These are phyloP conservation scores for Polyporus arcularius DNA, from an alignment of 768 basidiomycete species.

Conservation along the genomic window DNA sequence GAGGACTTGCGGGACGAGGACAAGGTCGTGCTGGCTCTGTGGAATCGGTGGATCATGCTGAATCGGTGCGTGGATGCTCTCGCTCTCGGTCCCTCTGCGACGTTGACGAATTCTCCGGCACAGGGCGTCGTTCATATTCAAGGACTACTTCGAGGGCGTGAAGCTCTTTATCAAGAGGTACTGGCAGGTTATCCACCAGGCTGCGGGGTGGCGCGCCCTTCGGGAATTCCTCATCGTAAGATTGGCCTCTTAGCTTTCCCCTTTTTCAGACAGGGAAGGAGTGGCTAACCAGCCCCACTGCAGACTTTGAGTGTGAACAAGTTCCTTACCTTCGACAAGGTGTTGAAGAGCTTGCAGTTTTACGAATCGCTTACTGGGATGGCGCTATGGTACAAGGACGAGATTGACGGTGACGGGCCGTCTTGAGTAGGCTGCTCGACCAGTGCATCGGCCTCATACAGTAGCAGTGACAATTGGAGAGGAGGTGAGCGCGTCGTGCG, in stretches of 20 bases:
- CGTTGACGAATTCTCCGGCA: neutral
- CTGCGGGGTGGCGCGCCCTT: slow-evolving; percentile 68
- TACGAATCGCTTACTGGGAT: slow-evolving; percentile 59
- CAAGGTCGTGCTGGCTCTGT: slow-evolving; percentile 78
- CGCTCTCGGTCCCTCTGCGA: neutral
- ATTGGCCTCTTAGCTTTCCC: neutral
- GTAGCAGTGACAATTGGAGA: neutral
- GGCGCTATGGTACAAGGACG: slow-evolving; percentile 40
- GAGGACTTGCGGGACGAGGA: slow-evolving; percentile 74
- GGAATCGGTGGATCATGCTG: slow-evolving; percentile 73
- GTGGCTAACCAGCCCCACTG: neutral
- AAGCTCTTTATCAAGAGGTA: slow-evolving; percentile 58
- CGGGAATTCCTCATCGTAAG: slow-evolving; percentile 62
- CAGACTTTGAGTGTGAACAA: slow-evolving; percentile 57
- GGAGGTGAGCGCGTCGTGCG: too few species aligned
- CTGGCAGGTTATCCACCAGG: slow-evolving; percentile 66
- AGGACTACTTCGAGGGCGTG: slow-evolving; percentile 52
- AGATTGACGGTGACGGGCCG: neutral
- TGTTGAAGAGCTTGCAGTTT: slow-evolving; percentile 49
- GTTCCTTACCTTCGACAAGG: slow-evolving; percentile 52
- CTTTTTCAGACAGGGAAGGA: neutral
- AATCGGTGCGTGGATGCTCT: slow-evolving; percentile 44
- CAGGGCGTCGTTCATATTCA: slow-evolving; percentile 56
- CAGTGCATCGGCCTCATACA: too few species aligned
- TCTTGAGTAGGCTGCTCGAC: too few species aligned